Evolutionary conservation across 345 rosid species (phyloP), one percentile per base, ranked within the genome.

Genomic region (Boechera divaricarpa): DNA sequence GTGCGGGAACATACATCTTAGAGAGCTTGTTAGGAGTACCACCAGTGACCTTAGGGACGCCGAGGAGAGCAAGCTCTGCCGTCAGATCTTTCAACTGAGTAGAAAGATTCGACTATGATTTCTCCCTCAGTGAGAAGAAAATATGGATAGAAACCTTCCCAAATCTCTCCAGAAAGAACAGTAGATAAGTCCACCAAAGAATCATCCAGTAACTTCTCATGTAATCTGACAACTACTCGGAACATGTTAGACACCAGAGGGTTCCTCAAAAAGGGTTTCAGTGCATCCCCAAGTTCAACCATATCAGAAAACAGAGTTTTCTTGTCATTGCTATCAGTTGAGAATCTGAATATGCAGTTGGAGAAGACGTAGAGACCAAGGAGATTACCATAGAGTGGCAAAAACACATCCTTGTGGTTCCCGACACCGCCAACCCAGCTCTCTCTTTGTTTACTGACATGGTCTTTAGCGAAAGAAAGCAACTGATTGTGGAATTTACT

Each of bases 401-500:
- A 77, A 83, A 92, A 92, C 68, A 90, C 87, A 77, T 94, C 98
- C 84, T 90, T 92, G 78, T 92, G 98, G 86, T 92, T 92, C 38
- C 96, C 97, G 0, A 83, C 79, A 45, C 98, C 91, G 3, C 96
- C 94, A 48, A 95, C 85, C 99, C 94, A 90, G 26, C 86, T 82
- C 62, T 67, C 80, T 63, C 85, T 86, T 63, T 81, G 81, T 69
- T 71, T 74, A 16, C 72, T 70, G 1, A 75, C 55, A 44, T 83
- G 83, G 67, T 89, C 88, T 73, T 78, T 73, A 0, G 89, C 84
- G 55, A 89, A 92, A 5, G 79, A 82, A 55, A 73, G 80, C 81
- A 95, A 80, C 82, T 85, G 94, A 49, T 71, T 60, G 53, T 51
- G 76, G 71, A 87, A 92, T 70, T 81, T 88, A 44, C 12, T 71